These are phyloP conservation scores for Kwoniella bestiolae DNA, from an alignment of 768 basidiomycete species.

Conservation along the genomic window DNA sequence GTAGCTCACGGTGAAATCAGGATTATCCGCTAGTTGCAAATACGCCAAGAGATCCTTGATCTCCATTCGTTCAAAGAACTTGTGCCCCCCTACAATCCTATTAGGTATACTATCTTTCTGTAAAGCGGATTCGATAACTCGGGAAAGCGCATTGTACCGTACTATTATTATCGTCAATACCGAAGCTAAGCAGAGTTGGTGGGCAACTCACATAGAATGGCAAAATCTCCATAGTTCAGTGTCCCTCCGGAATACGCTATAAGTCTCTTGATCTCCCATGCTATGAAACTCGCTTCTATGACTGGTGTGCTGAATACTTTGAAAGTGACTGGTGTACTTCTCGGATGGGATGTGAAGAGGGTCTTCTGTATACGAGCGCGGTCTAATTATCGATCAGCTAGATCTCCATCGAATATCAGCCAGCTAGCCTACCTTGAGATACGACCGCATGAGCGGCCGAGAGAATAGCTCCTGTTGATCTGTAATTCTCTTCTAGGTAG, in stretches of 20 bases:
- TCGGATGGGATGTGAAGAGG: slow-evolving; percentile 70
- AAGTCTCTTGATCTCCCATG: slow-evolving; percentile 74
- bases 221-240: slow-evolving; percentile 76
- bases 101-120: slow-evolving; percentile 80
- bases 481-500: slow-evolving; percentile 82
- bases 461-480: slow-evolving; percentile 78
- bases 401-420: background rate
- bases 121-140: slow-evolving; percentile 73
- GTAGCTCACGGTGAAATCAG: slow-evolving; percentile 49
- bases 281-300: slow-evolving; percentile 73
- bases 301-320: slow-evolving; percentile 60
- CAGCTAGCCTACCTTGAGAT: slow-evolving; percentile 67
- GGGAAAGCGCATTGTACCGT: slow-evolving; percentile 77
- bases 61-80: slow-evolving; percentile 83
- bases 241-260: slow-evolving; percentile 75
- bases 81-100: slow-evolving; percentile 75
- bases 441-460: slow-evolving; percentile 75
- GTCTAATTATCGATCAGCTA: slow-evolving; percentile 61
- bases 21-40: slow-evolving; percentile 78
- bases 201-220: slow-evolving; percentile 72
- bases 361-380: slow-evolving; percentile 74
- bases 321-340: slow-evolving; percentile 67
- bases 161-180: slow-evolving; percentile 61
- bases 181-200: background rate
- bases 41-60: slow-evolving; percentile 83